These are phyloP conservation scores for Flaveria sonorensis DNA, from an alignment of 129 eudicot species.

Conservation along the genomic window DNA sequence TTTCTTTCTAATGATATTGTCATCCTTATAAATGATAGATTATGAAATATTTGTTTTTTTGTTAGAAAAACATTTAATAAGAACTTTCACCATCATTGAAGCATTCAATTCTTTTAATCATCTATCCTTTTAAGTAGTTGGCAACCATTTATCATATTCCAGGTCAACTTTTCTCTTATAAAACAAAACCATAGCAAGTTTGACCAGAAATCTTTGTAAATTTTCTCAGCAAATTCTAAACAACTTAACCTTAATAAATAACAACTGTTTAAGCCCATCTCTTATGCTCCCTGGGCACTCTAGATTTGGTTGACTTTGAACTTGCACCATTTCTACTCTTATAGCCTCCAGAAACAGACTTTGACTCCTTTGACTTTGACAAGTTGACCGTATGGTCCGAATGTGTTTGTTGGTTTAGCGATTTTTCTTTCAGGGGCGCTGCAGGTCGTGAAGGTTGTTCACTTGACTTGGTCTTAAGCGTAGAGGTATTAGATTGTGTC, in stretches of 20 bases:
- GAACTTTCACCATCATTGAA: constrained; percentile 14
- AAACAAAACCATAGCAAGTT: constrained; percentile 1
- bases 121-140: constrained; percentile 7
- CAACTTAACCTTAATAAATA: neutral
- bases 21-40: too few relatives aligned
- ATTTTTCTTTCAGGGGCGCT: constrained; percentile 57
- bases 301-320: constrained; percentile 33
- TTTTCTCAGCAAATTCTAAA: neutral
- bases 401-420: constrained; percentile 43
- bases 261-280: constrained; percentile 58
- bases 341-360: constrained; percentile 37
- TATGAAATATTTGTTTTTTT: too few relatives aligned
- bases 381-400: constrained; percentile 6
- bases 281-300: constrained; percentile 39
- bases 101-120: constrained; percentile 15
- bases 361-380: constrained; percentile 33
- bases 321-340: constrained; percentile 34
- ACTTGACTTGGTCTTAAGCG: constrained; percentile 8
- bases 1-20: too few relatives aligned
- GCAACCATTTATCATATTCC: neutral
- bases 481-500: constrained; percentile 13
- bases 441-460: constrained; percentile 11
- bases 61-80: neutral
- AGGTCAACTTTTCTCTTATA: constrained; percentile 2
- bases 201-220: neutral